Base-by-base conservation (phyloP, 768 basidiomycete genomes). In the Panus rudis region DNA sequence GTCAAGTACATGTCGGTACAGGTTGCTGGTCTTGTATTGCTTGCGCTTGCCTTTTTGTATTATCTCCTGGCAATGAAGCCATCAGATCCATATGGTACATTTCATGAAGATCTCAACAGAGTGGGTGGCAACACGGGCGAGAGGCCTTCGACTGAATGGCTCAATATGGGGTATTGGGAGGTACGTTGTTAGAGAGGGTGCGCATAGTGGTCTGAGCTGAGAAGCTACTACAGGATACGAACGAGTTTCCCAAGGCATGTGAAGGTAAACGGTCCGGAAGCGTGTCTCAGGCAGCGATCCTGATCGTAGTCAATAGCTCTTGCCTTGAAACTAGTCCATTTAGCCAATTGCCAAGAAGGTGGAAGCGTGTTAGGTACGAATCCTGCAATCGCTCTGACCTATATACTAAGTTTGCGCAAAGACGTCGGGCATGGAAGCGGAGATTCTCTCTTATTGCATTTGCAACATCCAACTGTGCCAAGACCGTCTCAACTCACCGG, bases 81-180 rank as follows among this genome's bases (percentile, higher is more conserved):
- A 19, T 27, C 40, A 17, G 78, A 80, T 49, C 76, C 76, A 11
- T 84, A 81, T 53, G 73, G 75, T 6, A 56, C 75, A 2, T 81
- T 78, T 47, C 80, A 84, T 53, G 60, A 78, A 12, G 48, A 63
- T 1, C 60, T 81, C 42, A 81, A 82, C 55, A 60, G 57, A 45
- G 42, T 63, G 6, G 14, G 25, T 30, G 11, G 14, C 28, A 27
- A 19, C 20, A 39, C 49, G 14, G 39, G 45, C 20, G 27, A 39
- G 16, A 50, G 48, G 1, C 76, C 74, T n/a, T 48, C 46, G 14
- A 81, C 80, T 1, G 79, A 84, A 59, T 83, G 81, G 82, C 59
- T 83, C 25, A 83, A 84, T 59, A 78, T 82, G 75, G 81, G 81
- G 3, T 79, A 68, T 47, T 83, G 80, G 81, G 72, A 73, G 70